phyloP scores from a whole-genome alignment of 163 green algal species.

The Scenedesmus sp. region DNA sequence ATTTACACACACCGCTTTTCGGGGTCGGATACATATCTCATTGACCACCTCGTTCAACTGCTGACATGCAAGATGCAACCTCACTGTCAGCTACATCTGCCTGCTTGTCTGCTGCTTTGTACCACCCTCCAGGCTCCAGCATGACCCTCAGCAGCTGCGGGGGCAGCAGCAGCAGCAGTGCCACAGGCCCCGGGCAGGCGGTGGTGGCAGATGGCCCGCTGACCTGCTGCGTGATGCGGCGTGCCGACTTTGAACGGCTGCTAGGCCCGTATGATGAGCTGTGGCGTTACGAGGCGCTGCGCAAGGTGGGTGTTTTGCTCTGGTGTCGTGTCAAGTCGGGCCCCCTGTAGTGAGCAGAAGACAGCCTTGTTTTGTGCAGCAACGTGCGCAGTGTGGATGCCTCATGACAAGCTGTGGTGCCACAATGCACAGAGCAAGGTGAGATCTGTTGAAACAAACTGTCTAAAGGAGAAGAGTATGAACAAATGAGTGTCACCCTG shows the following conservation, averaged over 20 bases:
- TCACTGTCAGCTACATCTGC: no score
- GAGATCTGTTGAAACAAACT: not conserved
- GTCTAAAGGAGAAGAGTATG: no score
- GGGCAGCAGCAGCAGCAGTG: not conserved
- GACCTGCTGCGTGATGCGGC: conserved; percentile 81
- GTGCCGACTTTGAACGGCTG: conserved; percentile 81
- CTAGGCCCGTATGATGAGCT: conserved; percentile 88
- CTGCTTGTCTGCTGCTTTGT: not conserved
- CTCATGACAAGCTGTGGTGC: not conserved
- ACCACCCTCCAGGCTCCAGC: not conserved
- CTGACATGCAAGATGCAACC: no score
- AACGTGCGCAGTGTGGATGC: no score
- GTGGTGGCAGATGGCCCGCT: conserved; percentile 72
- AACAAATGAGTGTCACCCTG: no score
- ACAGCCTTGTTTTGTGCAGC: no score
- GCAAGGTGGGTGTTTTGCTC: conserved; percentile 63
- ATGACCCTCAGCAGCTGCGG: conserved; percentile 3
- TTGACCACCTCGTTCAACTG: no score
- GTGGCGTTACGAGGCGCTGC: conserved; percentile 89
- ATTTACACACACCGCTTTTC: no score
- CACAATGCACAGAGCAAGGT: not conserved
- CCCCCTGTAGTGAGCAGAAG: no score
- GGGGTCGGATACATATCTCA: no score
- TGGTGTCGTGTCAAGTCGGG: not conserved
- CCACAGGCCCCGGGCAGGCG: not conserved